Base-by-base conservation (phyloP, 2,329 filamentous ascomycete species). In the Lomentospora prolificans region DNA sequence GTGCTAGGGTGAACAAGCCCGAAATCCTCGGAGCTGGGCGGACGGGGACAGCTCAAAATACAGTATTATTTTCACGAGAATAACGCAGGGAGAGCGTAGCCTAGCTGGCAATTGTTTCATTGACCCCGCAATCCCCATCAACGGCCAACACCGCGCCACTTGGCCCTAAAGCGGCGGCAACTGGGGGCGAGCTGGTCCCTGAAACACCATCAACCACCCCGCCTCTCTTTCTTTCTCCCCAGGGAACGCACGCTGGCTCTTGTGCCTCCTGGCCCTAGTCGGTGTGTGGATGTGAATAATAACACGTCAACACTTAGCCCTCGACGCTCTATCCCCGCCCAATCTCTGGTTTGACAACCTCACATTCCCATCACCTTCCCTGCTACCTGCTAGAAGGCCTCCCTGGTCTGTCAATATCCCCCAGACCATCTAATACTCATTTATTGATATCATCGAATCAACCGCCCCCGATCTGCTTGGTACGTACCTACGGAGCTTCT, bases 161-260 rank as follows among this genome's bases (percentile, higher is more conserved):
- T 48, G 44, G 44, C 44, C 41, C 22, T 22, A 19, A 19, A 25
- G 22, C 6, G 22, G 5, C 8, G 22, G 44, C 22, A 27, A 22
- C 44, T 25, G 22, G 22, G 44, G 44, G 44, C 14, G 44, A 6
- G n/a, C 36, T 28, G 31, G 52, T 25, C 52, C 36, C 22, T 54
- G 22, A 62, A 64, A 57, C 56, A 62, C 59, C 67, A 65, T 58
- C 48, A 17, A 48, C 31, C 46, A 30, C 31, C 44, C 22, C 53
- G 53, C 50, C 41, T 50, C 50, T 7, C 55, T 50, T 25, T 50
- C 56, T 5, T 53, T 53, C 5, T 25, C 8, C 46, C 30, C 7
- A 17, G 8, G 17, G n/a, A 5, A 41, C 36, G 5, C 36, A 5
- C n/a, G 3, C n/a, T 2, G 17, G 19, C 28, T 46, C 54, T 36